Base-by-base conservation (phyloP, 1,139 yeast species). In the Lodderomyces theae region DNA sequence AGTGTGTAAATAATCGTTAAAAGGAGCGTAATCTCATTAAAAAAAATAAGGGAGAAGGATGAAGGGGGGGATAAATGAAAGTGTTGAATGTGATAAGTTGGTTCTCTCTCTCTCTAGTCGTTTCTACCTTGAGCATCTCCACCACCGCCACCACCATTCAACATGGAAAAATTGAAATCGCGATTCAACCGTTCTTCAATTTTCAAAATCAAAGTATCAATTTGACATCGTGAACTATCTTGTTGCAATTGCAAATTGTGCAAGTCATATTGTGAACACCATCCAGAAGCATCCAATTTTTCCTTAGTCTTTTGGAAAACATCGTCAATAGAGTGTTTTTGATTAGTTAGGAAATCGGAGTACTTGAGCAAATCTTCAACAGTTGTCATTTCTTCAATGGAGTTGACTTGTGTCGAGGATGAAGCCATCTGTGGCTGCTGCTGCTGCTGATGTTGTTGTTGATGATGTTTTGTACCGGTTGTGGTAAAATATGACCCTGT, bases 261-360 rank as follows among this genome's bases (percentile, higher is more conserved):
- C 52, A 72, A 61, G 51, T 72, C 77, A 45, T 69, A 69, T 26
- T 53, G 53, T 2, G 75, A 69, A 48, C 75, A 70, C 77, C 77
- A 72, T 2, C 77, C 77, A 39, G 69, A 63, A 32, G 60, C 61
- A 21, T 51, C 44, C 43, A 72, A 59, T 41, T 68, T 58, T 36
- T 57, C 54, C 40, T 56, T 64, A n/a, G 76, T 65, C 18, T 57
- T 51, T 34, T 59, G 65, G 47, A 61, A 72, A 3, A 72, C 71
- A 15, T 64, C 66, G 33, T 54, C 56, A 18, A 66, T 54, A n/a
- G 61, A 53, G 35, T 51, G 52, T 46, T 63, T 64, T 48, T 65
- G 70, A 35, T 56, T 53, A 18, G 50, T 55, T 43, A 68, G 54
- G 44, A 56, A 67, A n/a, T 50, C 44, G 47, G 60, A 57, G 48